Percentiles rank a stretch among this genome's conserved stretches.
Evolutionary conservation across 331 rosid genomes (phyloP).

Genomic region (Prunus yedoensis): DNA sequence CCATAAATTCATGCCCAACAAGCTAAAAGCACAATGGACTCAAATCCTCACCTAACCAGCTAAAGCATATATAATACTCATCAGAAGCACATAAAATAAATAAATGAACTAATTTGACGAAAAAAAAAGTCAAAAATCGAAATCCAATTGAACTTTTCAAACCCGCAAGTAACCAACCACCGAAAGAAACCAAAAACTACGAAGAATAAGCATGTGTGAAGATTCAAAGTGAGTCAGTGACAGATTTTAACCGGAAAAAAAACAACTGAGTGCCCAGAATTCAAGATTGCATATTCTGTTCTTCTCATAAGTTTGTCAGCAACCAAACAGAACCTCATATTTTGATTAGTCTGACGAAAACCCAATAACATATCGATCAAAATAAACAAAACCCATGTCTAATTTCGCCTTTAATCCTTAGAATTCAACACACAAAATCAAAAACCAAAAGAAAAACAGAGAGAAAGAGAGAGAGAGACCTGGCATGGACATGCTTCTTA

Average conservation of each 20-base stretch:
- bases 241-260: background rate
- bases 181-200: background rate
- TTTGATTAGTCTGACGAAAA: background rate
- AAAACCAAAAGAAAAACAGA: background rate
- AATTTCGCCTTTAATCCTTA: background rate
- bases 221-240: background rate
- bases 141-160: background rate
- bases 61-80: background rate
- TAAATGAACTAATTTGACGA: background rate
- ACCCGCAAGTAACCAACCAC: background rate
- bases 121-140: background rate
- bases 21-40: background rate
- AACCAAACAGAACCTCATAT: background rate
- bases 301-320: background rate
- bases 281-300: background rate
- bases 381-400: conserved; percentile 3
- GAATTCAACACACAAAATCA: background rate
- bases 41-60: background rate
- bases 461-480: conserved; percentile 6
- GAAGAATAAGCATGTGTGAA: background rate
- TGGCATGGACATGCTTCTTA: background rate
- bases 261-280: background rate
- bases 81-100: background rate
- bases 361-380: conserved; percentile 9
- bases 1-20: background rate